Conservation (phyloP, 495 filamentous ascomycete genomes). For the Xylaria longipes region DNA sequence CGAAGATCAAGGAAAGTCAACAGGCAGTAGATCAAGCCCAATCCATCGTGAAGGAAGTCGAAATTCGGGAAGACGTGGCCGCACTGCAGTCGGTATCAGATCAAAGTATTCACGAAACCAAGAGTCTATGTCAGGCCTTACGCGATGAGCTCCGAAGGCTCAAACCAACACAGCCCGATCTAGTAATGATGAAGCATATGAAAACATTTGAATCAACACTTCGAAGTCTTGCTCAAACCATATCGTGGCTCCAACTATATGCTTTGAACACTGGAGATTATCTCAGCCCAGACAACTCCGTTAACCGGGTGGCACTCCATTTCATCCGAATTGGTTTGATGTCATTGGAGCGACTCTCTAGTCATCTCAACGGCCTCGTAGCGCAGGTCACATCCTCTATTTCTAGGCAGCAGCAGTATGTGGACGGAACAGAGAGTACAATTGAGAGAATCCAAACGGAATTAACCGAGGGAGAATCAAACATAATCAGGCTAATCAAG, state of each 20-base stretch:
- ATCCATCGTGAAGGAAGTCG: slow-evolving; percentile 12
- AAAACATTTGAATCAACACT: not conserved
- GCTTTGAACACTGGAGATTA: not conserved
- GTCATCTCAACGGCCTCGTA: not conserved
- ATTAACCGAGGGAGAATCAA: not conserved
- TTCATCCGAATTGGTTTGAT: slow-evolving; percentile 8
- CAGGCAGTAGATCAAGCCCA: slow-evolving; percentile 15
- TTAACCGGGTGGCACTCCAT: not conserved
- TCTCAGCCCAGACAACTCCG: not conserved
- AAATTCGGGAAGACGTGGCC: slow-evolving; percentile 2
- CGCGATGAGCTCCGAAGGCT: not conserved
- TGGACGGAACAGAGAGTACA: not conserved
- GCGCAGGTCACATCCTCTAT: not conserved
- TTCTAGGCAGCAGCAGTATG: not conserved
- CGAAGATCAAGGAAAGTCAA: slow-evolving; percentile 5
- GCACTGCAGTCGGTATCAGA: not conserved
- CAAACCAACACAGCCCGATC: not conserved
- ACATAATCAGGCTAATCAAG: not conserved
- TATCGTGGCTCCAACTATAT: slow-evolving; percentile 4
- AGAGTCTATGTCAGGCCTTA: not conserved
- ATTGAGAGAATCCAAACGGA: not conserved
- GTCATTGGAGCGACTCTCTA: slow-evolving; percentile 5
- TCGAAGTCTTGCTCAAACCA: not conserved
- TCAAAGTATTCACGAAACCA: not conserved
- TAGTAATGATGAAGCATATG: not conserved